A percentile compares a stretch with the other conserved stretches of the same genome.
Evolutionary conservation across 176 grass and related monocot species (phyloP).

Genomic region (sorghum (Sorghum bicolor)): DNA sequence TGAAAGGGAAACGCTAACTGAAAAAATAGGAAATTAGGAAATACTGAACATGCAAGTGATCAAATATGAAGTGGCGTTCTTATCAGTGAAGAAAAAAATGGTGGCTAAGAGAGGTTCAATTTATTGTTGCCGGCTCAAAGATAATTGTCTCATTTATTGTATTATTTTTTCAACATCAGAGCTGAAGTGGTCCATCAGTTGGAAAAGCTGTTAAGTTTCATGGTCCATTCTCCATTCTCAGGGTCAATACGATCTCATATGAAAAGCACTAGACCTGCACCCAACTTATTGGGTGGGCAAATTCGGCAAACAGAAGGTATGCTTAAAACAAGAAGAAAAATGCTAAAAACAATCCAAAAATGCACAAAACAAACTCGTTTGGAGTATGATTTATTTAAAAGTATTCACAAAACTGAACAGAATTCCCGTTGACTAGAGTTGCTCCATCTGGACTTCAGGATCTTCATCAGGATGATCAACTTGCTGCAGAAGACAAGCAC

Average conservation of each 20-base stretch:
- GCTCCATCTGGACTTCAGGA: slow-evolving; percentile 1
- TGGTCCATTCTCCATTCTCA: not conserved
- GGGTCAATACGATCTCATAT: not conserved
- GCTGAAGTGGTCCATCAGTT: slow-evolving; percentile 25
- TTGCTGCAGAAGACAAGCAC: slow-evolving; percentile 7
- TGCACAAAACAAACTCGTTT: slow-evolving; percentile 2
- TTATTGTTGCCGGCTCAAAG: not conserved
- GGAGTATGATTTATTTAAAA: not conserved
- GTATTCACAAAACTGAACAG: not conserved
- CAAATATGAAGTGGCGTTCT: not conserved
- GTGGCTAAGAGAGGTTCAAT: not conserved
- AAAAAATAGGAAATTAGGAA: not conserved
- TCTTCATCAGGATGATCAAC: not conserved
- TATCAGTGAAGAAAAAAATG: not conserved
- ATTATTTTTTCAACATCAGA: slow-evolving; percentile 5
- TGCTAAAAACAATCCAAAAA: not conserved
- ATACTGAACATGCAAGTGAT: slow-evolving; percentile 20
- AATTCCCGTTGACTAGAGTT: not conserved
- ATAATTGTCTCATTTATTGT: slow-evolving; percentile 9
- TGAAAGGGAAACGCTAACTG: slow-evolving; percentile 29
- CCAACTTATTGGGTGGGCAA: not conserved
- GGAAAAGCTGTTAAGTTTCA: slow-evolving; percentile 24
- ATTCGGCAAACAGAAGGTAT: not conserved
- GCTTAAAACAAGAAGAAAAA: not conserved
- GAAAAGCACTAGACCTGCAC: not conserved